Evolutionary conservation across 2,329 filamentous ascomycete species (phyloP).

Genomic region (Stachybotrys chartarum): DNA sequence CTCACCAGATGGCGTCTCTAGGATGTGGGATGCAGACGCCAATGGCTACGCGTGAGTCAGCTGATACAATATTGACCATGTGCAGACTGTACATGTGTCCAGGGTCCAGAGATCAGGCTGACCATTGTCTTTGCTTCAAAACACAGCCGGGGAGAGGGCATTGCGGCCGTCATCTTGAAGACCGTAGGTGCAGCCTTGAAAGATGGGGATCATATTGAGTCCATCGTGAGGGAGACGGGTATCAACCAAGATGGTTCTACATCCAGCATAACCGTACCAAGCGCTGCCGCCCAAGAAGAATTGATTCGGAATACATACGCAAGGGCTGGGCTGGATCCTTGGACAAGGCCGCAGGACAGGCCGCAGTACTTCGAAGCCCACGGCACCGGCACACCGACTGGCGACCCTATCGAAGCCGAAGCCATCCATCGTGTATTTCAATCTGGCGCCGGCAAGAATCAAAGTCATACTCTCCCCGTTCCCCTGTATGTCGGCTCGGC

Average conservation of each 20-base stretch:
- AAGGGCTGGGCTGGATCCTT: slow-evolving; percentile 26
- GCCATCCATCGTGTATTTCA: slow-evolving; percentile 34
- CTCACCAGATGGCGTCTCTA: slow-evolving; percentile 15
- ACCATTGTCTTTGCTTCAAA: too few relatives aligned
- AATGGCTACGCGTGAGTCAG: slow-evolving; percentile 30
- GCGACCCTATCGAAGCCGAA: slow-evolving; percentile 37
- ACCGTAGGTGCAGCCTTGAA: slow-evolving; percentile 27
- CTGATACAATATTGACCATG: too few relatives aligned
- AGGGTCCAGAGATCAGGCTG: too few relatives aligned
- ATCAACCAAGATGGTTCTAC: slow-evolving; percentile 31
- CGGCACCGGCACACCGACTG: slow-evolving; percentile 31
- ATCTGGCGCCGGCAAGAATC: background rate
- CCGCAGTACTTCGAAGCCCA: slow-evolving; percentile 38
- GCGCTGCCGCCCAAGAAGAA: slow-evolving; percentile 25
- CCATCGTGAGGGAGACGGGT: slow-evolving; percentile 25
- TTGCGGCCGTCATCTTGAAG: slow-evolving; percentile 33
- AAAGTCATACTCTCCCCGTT: background rate
- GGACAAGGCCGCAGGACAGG: slow-evolving; percentile 15
- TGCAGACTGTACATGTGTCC: too few relatives aligned
- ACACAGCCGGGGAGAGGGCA: slow-evolving; percentile 31
- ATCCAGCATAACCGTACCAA: slow-evolving; percentile 28
- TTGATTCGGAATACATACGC: slow-evolving; percentile 31
- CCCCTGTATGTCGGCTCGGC: background rate
- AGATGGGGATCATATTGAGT: slow-evolving; percentile 25
- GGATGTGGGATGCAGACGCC: slow-evolving; percentile 20